phyloP scores from a whole-genome alignment of 768 basidiomycete genomes.

The Phanerodontia chrysosporium region DNA sequence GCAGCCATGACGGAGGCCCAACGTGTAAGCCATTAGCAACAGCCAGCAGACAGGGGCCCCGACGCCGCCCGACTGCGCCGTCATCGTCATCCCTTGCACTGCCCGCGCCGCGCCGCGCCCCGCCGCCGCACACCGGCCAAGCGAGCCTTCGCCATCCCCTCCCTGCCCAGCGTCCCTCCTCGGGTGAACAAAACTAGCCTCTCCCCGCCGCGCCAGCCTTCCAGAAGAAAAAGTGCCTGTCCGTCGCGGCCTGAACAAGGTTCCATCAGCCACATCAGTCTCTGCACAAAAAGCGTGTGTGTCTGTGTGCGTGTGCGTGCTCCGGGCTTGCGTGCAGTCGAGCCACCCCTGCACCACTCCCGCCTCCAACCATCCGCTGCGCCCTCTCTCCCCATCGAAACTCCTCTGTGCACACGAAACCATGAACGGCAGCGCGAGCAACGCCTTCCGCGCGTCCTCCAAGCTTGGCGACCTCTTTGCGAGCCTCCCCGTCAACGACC shows the following conservation, averaged over 20 bases:
- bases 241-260: background rate
- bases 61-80: no score
- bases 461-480: conserved; percentile 31
- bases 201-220: no score
- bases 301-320: background rate
- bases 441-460: conserved; percentile 20
- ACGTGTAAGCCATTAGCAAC: no score
- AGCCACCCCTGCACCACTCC: background rate
- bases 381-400: background rate
- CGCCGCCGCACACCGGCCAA: no score
- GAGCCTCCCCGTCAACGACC: conserved; percentile 28
- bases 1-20: no score
- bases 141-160: no score
- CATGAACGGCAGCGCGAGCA: conserved; percentile 17
- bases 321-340: background rate
- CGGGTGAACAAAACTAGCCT: no score
- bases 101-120: no score
- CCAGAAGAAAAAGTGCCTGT: background rate
- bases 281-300: background rate
- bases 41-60: no score
- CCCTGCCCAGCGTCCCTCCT: no score
- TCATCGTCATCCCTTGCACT: no score
- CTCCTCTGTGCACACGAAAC: background rate
- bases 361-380: background rate
- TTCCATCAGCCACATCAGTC: conserved; percentile 4